Evolutionary conservation across 768 basidiomycete genomes (phyloP), one percentile per base, ranked within the genome.

Genomic region (Pholiota conissans): DNA sequence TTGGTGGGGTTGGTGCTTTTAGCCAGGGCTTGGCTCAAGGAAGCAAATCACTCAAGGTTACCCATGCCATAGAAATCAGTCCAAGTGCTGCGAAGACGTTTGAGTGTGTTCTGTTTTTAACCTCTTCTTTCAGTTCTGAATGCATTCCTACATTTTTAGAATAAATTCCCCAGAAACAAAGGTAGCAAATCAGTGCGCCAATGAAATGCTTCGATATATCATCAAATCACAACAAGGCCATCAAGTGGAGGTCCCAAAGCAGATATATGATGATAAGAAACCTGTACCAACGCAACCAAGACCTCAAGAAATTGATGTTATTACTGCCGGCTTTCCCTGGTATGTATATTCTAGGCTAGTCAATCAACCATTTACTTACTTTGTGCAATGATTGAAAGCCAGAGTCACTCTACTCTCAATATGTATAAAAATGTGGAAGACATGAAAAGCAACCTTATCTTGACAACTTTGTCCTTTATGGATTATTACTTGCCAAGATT

Each of bases 281-380:
- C 65, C 64, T 1, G 60, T 86, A 11, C 82, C 83, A 2, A 64
- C 65, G 3, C 81, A 79, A 10, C 83, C 84, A 3, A 71, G 71
- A 39, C 79, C 79, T 6, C 81, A 76, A 5, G 77, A 84, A 3
- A 80, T 89, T 52, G 81, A 91, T 50, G 77, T 85, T 27, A 75
- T 93, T 13, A 71, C 82, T 11, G 80, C 85, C 16, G 91, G 92
- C 0, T 89, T 93, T 61, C 91, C 91, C 32, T 93, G 91, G 90
- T 87, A 62, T 35, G 62, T 54, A 10, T 57, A 39, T n/a, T 34
- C 14, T 61, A 18, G 27, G 27, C n/a, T 39, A 3, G 9, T 18
- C 20, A n/a, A n/a, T 16, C n/a, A 13, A 18, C 16, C 29, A 47
- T 18, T 27, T 30, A 11, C 58, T 27, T 5, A 42, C 45, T 10